Evolutionary conservation across 2,329 filamentous ascomycete species (phyloP).

Genomic region (Penicillium palitans): DNA sequence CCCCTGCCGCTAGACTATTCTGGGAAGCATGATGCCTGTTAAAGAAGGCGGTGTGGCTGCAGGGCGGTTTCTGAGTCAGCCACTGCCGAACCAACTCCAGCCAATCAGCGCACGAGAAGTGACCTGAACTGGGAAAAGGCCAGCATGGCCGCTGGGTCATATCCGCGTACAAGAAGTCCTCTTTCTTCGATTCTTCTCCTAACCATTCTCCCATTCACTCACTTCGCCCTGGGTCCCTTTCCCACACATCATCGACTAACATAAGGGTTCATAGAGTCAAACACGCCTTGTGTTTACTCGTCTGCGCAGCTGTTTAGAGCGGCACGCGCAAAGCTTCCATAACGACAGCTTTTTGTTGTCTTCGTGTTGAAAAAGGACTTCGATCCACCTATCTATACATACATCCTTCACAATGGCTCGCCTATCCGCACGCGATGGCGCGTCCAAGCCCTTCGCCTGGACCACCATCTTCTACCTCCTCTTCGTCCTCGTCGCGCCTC

Average conservation of each 20-base stretch:
- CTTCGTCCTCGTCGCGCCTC: slow-evolving; percentile 79
- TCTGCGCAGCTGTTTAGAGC: slow-evolving; percentile 13
- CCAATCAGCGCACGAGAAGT: slow-evolving; percentile 44
- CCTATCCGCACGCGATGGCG: slow-evolving; percentile 58
- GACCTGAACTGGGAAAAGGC: slow-evolving; percentile 47
- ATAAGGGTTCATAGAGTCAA: slow-evolving; percentile 22
- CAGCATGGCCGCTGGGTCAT: slow-evolving; percentile 44
- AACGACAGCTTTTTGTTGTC: slow-evolving; percentile 15
- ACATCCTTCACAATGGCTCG: slow-evolving; percentile 53
- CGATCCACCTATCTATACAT: slow-evolving; percentile 17
- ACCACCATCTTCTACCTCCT: slow-evolving; percentile 88
- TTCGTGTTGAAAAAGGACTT: slow-evolving; percentile 15
- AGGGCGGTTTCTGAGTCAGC: slow-evolving; percentile 31
- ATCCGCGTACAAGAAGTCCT: slow-evolving; percentile 37
- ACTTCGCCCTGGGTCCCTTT: slow-evolving; percentile 20
- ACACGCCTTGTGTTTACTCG: slow-evolving; percentile 17
- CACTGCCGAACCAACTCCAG: background rate
- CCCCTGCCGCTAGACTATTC: slow-evolving; percentile 5
- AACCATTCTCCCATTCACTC: slow-evolving; percentile 24
- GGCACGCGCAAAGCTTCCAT: slow-evolving; percentile 9
- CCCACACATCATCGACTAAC: slow-evolving; percentile 14
- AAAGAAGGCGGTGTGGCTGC: slow-evolving; percentile 23
- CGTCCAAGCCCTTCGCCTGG: slow-evolving; percentile 72
- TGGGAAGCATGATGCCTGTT: background rate
- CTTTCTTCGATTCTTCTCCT: slow-evolving; percentile 21